Base-by-base conservation (phyloP, 192 early-diverging fungal species). In the Backusella westeae region DNA sequence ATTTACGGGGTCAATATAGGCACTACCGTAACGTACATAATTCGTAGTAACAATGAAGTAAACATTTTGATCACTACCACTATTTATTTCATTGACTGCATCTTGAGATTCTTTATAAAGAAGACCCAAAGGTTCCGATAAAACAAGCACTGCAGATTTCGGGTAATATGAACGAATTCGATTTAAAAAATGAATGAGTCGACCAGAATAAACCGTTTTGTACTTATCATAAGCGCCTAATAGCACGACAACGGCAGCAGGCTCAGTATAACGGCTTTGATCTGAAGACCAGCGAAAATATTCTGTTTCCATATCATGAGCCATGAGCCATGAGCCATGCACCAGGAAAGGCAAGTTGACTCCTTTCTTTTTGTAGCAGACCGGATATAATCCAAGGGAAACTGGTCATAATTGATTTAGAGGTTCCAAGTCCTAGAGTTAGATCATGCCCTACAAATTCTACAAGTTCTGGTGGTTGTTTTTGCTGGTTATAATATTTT, bases 381-480 rank as follows among this genome's bases (percentile, higher is more conserved):
- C 72, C 63, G 19, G 74, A 71, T n/a, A 75, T 66, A 6, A 72
- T n/a, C 78, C 78, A 80, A 59, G 78, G 68, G 34, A 66, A 80
- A 39, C 78, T 76, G 38, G 74, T 68, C 67, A 76, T 65, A 10
- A 72, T 67, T 4, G 63, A 71, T 17, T 75, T 52, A 9, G 56
- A 72, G 4, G 78, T 80, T 34, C 56, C 65, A 2, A 65, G 52
- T 0, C 74, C 71, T 5, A 72, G 29, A 10, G 74, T 80, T 19
- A 76, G 53, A 29, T 75, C 71, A 52, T 80, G 70, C 0, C 78
- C 78, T n/a, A 80, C 68, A 39, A 80, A 80, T 49, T 80, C 74
- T 8, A 80, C 53, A 34, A 68, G 41, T 34, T 17, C 70, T 46
- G 69, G 39, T n/a, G 29, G 39, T 23, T 59, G 53, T 4, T 59